Conservation (phyloP, 2,329 filamentous ascomycete genomes). For the Stagonosporopsis vannaccii region DNA sequence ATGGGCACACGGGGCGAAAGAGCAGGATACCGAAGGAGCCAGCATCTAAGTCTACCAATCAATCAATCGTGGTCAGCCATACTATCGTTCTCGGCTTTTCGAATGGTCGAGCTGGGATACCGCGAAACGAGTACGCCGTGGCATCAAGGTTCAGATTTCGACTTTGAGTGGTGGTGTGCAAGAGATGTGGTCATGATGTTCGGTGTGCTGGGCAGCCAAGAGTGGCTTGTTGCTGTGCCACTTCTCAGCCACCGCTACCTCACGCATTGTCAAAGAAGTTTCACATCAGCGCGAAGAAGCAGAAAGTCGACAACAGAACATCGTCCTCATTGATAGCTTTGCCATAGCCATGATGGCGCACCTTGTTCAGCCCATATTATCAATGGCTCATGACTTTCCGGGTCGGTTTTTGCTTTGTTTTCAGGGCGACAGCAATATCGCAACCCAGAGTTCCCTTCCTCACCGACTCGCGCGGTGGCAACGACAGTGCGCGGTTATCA, state of each 20-base stretch:
- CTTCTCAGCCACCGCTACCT: constrained; percentile 14
- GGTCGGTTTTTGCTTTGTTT: neutral
- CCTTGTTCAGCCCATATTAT: neutral
- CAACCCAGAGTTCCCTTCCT: neutral
- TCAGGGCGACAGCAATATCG: neutral
- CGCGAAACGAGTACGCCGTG: neutral
- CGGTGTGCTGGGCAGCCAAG: neutral
- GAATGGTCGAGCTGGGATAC: neutral
- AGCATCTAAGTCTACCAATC: neutral
- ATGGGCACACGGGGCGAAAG: neutral
- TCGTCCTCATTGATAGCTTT: neutral
- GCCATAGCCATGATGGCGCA: neutral
- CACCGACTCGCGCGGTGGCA: neutral
- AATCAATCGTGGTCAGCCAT: neutral
- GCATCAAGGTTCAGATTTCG: neutral
- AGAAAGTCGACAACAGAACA: neutral
- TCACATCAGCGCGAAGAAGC: constrained; percentile 1
- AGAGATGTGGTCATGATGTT: neutral
- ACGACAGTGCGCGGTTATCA: neutral
- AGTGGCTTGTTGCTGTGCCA: constrained; percentile 15
- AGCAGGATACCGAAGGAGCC: neutral
- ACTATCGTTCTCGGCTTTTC: too few relatives aligned
- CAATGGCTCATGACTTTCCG: neutral
- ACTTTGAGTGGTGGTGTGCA: neutral
- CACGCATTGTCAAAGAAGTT: constrained; percentile 8